A percentile compares a stretch with the other conserved stretches of the same genome.
These are phyloP conservation scores for Rauvolfia tetraphylla DNA, from an alignment of 257 asterid species.

Conservation along the genomic window DNA sequence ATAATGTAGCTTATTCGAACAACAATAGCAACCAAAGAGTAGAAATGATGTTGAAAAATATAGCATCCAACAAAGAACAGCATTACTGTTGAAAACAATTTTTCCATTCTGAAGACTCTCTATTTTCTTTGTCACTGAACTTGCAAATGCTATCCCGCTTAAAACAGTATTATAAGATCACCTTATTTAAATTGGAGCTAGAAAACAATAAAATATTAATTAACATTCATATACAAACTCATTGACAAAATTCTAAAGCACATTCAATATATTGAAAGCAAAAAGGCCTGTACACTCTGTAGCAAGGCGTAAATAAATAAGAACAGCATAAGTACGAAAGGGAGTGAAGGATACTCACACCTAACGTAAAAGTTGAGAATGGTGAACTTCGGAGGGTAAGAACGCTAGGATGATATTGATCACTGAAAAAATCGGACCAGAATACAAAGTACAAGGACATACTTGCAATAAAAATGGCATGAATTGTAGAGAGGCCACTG, in stretches of 20 bases:
- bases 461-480: slow-evolving; percentile 73
- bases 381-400: slow-evolving; percentile 67
- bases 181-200: background rate
- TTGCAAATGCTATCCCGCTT: background rate
- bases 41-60: background rate
- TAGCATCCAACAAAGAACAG: background rate
- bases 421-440: slow-evolving; percentile 83
- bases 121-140: background rate
- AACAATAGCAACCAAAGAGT: background rate
- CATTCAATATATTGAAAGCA: background rate
- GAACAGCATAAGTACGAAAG: background rate
- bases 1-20: background rate
- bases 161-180: background rate
- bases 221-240: background rate
- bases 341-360: slow-evolving; percentile 45
- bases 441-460: slow-evolving; percentile 79
- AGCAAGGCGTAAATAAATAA: background rate
- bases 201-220: background rate
- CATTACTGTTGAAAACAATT: too few species aligned
- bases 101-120: too few species aligned
- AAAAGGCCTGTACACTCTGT: background rate
- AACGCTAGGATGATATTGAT: slow-evolving; percentile 43
- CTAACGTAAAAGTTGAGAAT: slow-evolving; percentile 71
- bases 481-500: slow-evolving; percentile 89
- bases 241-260: background rate